Evolutionary conservation across 306 rosid genomes (phyloP), one percentile per base, ranked within the genome.

Genomic region (Benincasa hispida): DNA sequence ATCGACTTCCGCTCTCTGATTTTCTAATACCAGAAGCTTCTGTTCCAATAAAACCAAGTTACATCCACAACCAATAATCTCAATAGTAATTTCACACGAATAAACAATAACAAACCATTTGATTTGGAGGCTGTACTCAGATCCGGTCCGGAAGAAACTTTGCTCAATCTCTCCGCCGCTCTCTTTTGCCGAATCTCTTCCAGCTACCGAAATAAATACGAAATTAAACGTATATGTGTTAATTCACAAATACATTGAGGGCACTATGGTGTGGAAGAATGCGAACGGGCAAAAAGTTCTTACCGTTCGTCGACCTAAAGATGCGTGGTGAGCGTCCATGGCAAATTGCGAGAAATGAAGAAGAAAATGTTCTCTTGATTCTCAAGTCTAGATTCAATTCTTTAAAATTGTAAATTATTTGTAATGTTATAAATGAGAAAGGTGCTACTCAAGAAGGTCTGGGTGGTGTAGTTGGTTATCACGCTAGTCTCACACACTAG

Each of bases 101-200:
- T n/a, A 39, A 72, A 19, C 47, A 75, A 77, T 4, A 60, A 61
- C 19, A 37, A 39, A 94, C 99, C 97, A 54, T 84, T 72, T 63
- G 85, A 77, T 74, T 27, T 76, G 2, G 92, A 69, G 56, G 83
- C 77, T 75, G 81, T 59, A 80, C 53, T 84, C 53, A 90, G 91
- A 92, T 94, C 99, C 70, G 90, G 92, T 12, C 96, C 97, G 1
- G 99, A 94, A 60, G 97, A 78, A 65, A 88, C 24, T 87, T 90
- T 90, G 87, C 74, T 89, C 77, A 94, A 84, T 76, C 97, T 88
- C 60, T 92, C 97, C 0, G 91, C 93, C 0, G 97, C 99, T 70
- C 99, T 84, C 87, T 94, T 92, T 74, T 92, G 93, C 59, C 96
- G 96, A 89, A 94, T 92, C 59, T 94, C 98, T 74, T 89, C 95